Evolutionary conservation across 2,329 filamentous ascomycete genomes (phyloP), one percentile per base, ranked within the genome.

Genomic region (Ceratocystiopsis minuta): DNA sequence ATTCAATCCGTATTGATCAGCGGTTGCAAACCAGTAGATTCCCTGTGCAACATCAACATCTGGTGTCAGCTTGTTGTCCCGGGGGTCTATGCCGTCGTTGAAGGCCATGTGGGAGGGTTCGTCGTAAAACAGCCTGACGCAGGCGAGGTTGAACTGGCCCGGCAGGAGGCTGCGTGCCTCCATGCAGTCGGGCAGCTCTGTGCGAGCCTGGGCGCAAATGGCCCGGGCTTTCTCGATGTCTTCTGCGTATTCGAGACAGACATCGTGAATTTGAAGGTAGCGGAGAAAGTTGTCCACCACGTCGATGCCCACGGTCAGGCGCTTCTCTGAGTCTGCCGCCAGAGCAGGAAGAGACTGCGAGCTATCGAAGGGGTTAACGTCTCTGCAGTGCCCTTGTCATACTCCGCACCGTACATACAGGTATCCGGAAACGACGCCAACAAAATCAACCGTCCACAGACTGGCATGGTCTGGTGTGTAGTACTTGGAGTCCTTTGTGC

Each of bases 241-340:
- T 1, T 68, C 62, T 0, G 59, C 64, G 54, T 87, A 81, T 56
- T 96, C 90, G 0, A 81, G 79, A 52, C 86, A 94, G 15, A 92
- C 88, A 34, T 81, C 72, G 53, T 96, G 87, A 46, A 80, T 72
- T 11, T 87, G 65, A 1, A 96, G 65, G 50, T 95, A 98, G 49
- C 84, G 82, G 48, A 94, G 72, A 54, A 96, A 96, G 54, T 90
- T 93, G 45, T 75, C 72, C 35, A 95, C 66, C 0, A 92, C 72
- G 32, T 70, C 67, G 16, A 78, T 73, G 3, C 75, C 75, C 7
- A 68, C 58, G n/a, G 68, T 60, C 46, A 86, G 67, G 13, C 67
- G 59, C 0, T 60, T 55, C 15, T 60, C 64, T 13, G 24, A 28
- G 24, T 28, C 24, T 6, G 16, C 7, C 9, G 18, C 12, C 15